Conservation (phyloP, 352 stramenopile species). For the Plasmopara viticola region DNA sequence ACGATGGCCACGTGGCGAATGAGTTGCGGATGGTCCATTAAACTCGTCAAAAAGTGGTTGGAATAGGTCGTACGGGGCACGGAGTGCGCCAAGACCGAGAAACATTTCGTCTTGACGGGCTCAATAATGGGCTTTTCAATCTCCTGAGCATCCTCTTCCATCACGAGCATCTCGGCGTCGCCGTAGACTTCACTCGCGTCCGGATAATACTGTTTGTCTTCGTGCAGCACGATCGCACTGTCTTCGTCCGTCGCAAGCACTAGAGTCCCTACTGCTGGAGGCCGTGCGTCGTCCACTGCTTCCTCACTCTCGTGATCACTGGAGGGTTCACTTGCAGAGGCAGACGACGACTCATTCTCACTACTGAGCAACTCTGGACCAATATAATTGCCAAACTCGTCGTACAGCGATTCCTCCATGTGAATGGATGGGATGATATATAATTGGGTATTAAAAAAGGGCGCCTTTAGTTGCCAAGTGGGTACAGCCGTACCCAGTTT, state of each 20-base stretch:
- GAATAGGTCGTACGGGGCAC: slow-evolving; percentile 84
- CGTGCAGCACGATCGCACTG: slow-evolving; percentile 96
- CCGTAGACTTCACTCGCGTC: slow-evolving; percentile 95
- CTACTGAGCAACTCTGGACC: slow-evolving; percentile 92
- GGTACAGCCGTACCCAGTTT: neutral
- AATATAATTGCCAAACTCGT: slow-evolving; percentile 99
- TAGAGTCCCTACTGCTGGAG: slow-evolving; percentile 42
- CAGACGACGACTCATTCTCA: slow-evolving; percentile 57
- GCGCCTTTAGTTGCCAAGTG: no score
- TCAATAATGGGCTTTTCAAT: slow-evolving; percentile 98
- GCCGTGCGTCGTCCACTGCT: slow-evolving; percentile 15
- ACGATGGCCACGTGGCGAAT: slow-evolving; percentile 95
- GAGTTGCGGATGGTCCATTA: slow-evolving; percentile 87
- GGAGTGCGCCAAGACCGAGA: slow-evolving; percentile 84
- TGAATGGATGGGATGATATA: neutral
- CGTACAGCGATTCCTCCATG: slow-evolving; percentile 97
- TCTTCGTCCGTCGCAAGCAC: slow-evolving; percentile 66
- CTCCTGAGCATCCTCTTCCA: slow-evolving; percentile 98
- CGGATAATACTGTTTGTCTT: slow-evolving; percentile 99
- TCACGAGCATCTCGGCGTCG: slow-evolving; percentile 94
- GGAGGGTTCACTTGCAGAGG: slow-evolving; percentile 36
- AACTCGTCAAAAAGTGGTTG: slow-evolving; percentile 80
- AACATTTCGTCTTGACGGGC: slow-evolving; percentile 91
- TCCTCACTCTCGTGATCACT: slow-evolving; percentile 46
- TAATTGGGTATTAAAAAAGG: slow-evolving; percentile 8